Evolutionary conservation across 306 rosid species (phyloP), one percentile per base, ranked within the genome.

Genomic region (Inga oerstediana): DNA sequence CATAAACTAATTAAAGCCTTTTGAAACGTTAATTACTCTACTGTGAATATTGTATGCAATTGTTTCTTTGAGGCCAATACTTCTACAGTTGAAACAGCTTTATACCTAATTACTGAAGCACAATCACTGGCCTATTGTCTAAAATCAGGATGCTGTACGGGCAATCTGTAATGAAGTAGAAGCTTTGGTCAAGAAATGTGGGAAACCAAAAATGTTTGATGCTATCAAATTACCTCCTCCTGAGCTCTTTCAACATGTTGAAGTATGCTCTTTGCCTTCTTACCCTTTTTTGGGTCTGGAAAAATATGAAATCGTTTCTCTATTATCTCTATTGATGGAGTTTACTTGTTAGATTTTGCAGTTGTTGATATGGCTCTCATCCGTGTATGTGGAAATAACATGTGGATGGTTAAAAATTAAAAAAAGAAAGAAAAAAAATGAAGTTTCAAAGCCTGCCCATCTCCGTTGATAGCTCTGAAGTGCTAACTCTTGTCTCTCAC

Each of bases 161-260:
- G 93, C 88, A 81, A 96, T 94, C 72, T 96, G 99, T 89, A 91
- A 87, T 37, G 98, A 92, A 84, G 92, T 96, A 76, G 94, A 90
- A 78, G 89, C 91, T 85, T 86, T 96, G 88, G 99, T 96, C 66
- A 90, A 89, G 89, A 88, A 87, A 86, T 92, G 94, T 87, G 99
- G 98, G 81, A 96, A 94, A 83, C 97, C 97, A 56, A 96, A 96
- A 88, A 92, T 96, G 97, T 85, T 86, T 72, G 99, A 96, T 80
- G 97, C 97, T 76, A 87, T 96, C 90, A 90, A 86, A 86, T 89
- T 96, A 80, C 99, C 99, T 89, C 98, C 98, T 77, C 93, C 88
- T 11, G 93, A 91, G 91, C 93, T 96, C 67, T 96, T 92, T 87
- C 81, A 91, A 79, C 87, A 89, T 79, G 92, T 94, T 66, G 98